Base-by-base conservation (phyloP, 208 protist genomes). In the Acanthamoeba lenticulata region DNA sequence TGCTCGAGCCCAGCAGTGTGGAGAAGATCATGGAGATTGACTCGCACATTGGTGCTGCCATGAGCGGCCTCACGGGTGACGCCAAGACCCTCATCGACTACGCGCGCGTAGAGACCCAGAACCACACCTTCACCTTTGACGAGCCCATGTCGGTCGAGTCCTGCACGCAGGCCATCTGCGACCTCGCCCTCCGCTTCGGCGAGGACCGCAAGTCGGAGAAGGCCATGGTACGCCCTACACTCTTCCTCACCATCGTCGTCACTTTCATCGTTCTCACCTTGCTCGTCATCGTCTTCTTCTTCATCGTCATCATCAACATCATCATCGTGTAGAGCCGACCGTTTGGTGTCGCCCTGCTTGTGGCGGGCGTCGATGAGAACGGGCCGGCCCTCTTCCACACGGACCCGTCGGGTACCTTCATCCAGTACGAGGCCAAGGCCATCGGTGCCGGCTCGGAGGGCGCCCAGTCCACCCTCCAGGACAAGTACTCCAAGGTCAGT, bases 11-110 rank as follows among this genome's bases (percentile, higher is more conserved):
- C 9, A 98, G 97, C 17, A 99, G 94, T 29, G 98, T 99, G 93
- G 98, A 99, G 94, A 99, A 99, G 96, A 99, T 99, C 94, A 96
- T 99, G 92, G 99, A 99, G 96, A 98, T 99, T 69, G 99, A 99
- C 95, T 83, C 95, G 91, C 99, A 99, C 96, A 98, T 99, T 94
- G 98, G 97, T 60, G 96, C 96, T 38, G 85, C 90, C 38, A 94
- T 94, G 90, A 94, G 90, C 91, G 99, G 99, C 42, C 98, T 99
- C 89, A 99, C 98, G 36, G 99, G 99, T 0, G 99, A 99, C 97
- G 99, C 99, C 9, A 97, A 99, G 67, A 99, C 99, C 57, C 97
- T 99, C 27, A 97, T 99, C 38, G 99, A 99, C 94, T 98, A 99
- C 94, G 99, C 99, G 27, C 97, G 99, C 38, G 98, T 99, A 17